Evolutionary conservation across 192 early-diverging fungal species (phyloP).

Genomic region (Piromyces finnis): DNA sequence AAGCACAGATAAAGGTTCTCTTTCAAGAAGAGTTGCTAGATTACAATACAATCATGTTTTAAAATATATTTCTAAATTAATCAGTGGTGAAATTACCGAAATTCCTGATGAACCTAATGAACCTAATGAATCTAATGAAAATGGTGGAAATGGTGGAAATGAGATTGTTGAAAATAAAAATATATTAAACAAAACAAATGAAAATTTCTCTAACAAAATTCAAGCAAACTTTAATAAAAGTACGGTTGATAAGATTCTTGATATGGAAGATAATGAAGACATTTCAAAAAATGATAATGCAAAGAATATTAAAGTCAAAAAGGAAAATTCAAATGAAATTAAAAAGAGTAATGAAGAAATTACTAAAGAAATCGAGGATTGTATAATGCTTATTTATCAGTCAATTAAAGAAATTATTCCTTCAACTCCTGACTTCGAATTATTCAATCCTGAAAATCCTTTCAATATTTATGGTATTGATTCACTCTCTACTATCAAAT

Average conservation of each 20-base stretch:
- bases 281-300: neutral
- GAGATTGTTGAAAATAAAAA: too few relatives aligned
- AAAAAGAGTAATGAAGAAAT: neutral
- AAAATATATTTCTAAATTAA: neutral
- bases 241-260: neutral
- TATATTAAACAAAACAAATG: neutral
- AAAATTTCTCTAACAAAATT: neutral
- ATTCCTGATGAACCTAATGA: neutral
- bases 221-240: neutral
- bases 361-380: neutral
- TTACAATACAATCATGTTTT: neutral
- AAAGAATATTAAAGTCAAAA: too few relatives aligned
- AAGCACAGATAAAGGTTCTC: neutral
- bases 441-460: neutral
- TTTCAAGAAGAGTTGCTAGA: neutral
- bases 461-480: neutral
- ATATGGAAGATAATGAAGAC: neutral
- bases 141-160: too few relatives aligned
- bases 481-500: neutral
- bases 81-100: neutral
- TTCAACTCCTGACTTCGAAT: neutral
- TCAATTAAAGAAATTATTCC: neutral
- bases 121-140: too few relatives aligned
- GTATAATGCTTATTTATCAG: neutral
- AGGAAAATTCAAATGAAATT: too few relatives aligned